Conservation (phyloP, 2,329 filamentous ascomycete genomes). For the Aschersonia sp. region DNA sequence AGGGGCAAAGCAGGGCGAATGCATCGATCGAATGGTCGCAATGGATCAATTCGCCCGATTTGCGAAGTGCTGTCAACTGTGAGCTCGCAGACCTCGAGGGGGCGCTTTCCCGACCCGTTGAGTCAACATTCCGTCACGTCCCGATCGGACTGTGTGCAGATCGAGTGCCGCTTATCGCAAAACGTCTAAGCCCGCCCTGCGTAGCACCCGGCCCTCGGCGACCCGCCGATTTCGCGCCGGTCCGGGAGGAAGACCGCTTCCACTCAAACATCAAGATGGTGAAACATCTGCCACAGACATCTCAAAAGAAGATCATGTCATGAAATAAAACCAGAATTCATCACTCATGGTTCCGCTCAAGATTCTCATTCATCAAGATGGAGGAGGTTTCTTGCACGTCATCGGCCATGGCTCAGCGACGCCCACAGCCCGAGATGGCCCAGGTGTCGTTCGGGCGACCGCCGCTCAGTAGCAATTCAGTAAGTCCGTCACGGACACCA, state of each 20-base stretch:
- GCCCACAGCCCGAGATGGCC: slow-evolving; percentile 2
- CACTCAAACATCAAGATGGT: not conserved
- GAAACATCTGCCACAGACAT: too few species aligned
- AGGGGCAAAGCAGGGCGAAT: too few species aligned
- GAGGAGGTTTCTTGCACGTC: not conserved
- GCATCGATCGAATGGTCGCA: too few species aligned
- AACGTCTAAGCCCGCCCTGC: too few species aligned
- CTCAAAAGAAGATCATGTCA: too few species aligned
- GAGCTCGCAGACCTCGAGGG: too few species aligned
- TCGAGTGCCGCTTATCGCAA: too few species aligned
- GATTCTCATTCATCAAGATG: not conserved
- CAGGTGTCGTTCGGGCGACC: not conserved
- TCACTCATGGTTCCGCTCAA: too few species aligned
- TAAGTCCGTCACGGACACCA: not conserved
- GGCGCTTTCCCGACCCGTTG: not conserved
- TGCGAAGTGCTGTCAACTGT: too few species aligned
- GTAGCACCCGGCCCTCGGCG: not conserved
- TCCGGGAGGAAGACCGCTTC: not conserved
- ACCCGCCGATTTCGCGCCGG: not conserved
- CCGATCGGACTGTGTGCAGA: not conserved
- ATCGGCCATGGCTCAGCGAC: not conserved
- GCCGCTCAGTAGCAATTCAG: not conserved
- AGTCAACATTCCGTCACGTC: not conserved
- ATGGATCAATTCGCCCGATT: too few species aligned
- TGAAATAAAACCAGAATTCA: too few species aligned